Evolutionary conservation across 768 basidiomycete genomes (phyloP), one percentile per base, ranked within the genome.

Genomic region (Lentinus brumalis): DNA sequence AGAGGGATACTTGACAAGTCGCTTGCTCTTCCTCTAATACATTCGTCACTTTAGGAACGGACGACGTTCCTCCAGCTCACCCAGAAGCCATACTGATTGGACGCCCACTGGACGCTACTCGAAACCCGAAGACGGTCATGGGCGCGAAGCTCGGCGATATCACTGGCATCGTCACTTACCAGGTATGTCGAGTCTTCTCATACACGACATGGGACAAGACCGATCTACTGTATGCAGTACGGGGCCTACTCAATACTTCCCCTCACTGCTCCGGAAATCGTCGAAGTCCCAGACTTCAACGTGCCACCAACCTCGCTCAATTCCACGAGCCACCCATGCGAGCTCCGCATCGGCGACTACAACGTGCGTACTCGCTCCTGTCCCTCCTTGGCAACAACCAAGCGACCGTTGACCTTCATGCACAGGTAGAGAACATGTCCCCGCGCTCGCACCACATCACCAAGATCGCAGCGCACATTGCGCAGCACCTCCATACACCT

Each of bases 191-290:
- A 39, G 18, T 6, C 2, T 49, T 6, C 51, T 26, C 14, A 6
- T 35, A 38, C 31, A 29, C 50, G 32, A 50, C 26, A 35, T 10
- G 12, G 16, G 8, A 32, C 32, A 46, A 21, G 39, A 55, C 38
- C 10, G 38, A 21, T 21, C 40, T 10, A 10, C 26, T 12, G 9
- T 38, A 54, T 35, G 30, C 21, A 70, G 60, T 71, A 70, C 50
- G 84, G 85, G 1, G 84, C 78, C 71, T 87, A 79, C 74, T 82
- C 81, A 60, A 74, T 88, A 45, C 74, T 86, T 31, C 86, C 86
- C 8, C 70, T 82, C 3, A 86, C 84, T 0, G 83, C 84, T 0
- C 83, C 85, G 0, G 70, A 70, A 11, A 68, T 87, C 39, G 67
- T 81, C 14, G 75, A 80, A 2, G 68, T 54, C 4, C 80, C 81